Base-by-base conservation (phyloP, 495 filamentous ascomycete species). In the Aspergillus asperescens region DNA sequence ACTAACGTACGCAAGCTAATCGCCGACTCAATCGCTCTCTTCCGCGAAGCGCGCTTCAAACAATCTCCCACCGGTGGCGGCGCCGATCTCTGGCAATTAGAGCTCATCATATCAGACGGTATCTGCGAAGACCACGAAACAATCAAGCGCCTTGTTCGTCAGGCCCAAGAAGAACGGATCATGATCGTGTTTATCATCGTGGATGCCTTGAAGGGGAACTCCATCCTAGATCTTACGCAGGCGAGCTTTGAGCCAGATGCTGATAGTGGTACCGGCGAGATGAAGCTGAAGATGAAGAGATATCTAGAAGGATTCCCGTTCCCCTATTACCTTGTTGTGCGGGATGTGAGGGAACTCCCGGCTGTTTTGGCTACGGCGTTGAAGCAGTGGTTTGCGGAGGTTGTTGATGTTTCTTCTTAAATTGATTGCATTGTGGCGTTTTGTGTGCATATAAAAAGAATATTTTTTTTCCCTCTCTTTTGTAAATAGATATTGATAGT, bases 111-210 rank as follows among this genome's bases (percentile, higher is more conserved):
- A 22, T 91, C 87, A 1, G 94, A 99, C 60, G 94, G 94, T 18
- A 81, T 96, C 23, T 95, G 89, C 52, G 88, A 95, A 58, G 85
- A 89, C 35, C 92, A 96, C 64, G 89, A 86, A n/a, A 76, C 79
- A 1, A 85, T 99, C 50, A 75, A 83, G 9, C 78, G 89, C 16
- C 77, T 97, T 19, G 82, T 97, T 4, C 73, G 93, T 6, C 85
- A 90, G 60, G 91, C 93, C 3, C 82, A 88, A 58, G 92, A 96
- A 66, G 89, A 96, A 67, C 76, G 89, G 8, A 91, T 99, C 60
- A 96, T 99, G 93, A 84, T 97, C 46, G 90, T 99, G 0, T 99
- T 97, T 59, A 85, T 99, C 41, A 86, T 99, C 55, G 86, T 98
- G 56, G 93, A 98, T 73, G 83, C 90, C 28, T 77, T 85, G 6